These are phyloP conservation scores for Gillenia trifoliata DNA, from an alignment of 306 rosid species.

Conservation along the genomic window DNA sequence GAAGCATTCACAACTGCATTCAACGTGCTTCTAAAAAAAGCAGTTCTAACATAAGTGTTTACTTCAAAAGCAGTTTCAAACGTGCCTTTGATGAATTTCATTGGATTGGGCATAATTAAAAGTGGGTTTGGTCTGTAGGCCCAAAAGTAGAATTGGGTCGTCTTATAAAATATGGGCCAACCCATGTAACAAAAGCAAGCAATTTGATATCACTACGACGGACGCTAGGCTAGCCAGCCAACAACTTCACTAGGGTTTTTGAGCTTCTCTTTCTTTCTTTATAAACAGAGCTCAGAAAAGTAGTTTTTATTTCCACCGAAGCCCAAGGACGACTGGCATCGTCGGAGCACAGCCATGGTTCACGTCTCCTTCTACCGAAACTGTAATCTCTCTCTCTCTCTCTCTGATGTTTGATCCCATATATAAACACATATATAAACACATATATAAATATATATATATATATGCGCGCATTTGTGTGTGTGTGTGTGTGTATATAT, in stretches of 20 bases:
- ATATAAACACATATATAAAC: too few species aligned
- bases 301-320: not conserved
- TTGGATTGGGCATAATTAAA: not conserved
- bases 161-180: not conserved
- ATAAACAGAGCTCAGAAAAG: not conserved
- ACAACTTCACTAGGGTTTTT: slow-evolving; percentile 33
- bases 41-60: too few species aligned
- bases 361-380: slow-evolving; percentile 52
- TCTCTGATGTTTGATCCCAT: not conserved
- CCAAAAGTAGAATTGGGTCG: not conserved
- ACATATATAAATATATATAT: not conserved
- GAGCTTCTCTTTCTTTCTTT: not conserved
- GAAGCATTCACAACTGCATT: too few species aligned
- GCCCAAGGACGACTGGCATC: not conserved
- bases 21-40: too few species aligned
- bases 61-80: too few species aligned
- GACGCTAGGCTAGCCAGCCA: not conserved
- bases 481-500: too few species aligned
- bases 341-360: slow-evolving; percentile 39
- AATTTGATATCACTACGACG: not conserved
- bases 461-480: not conserved
- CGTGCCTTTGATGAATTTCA: too few species aligned
- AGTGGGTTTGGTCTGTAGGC: not conserved
- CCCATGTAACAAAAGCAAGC: not conserved
- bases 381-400: slow-evolving; percentile 26